phyloP scores from a whole-genome alignment of 2,329 filamentous ascomycete species.

The Botryosphaeria dothidea region DNA sequence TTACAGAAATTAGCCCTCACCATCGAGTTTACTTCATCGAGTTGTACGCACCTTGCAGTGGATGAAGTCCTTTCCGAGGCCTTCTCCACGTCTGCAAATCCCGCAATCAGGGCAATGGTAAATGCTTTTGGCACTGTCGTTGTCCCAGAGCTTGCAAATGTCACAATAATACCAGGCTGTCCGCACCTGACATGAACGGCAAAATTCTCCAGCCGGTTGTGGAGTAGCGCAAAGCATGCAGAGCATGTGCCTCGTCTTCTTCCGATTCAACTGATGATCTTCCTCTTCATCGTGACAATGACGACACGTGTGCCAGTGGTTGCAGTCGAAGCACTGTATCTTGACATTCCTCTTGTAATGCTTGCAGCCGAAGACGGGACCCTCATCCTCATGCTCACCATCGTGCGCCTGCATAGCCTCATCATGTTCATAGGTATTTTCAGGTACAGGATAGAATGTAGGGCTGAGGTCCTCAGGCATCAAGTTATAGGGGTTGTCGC shows the following conservation, averaged over 20 bases:
- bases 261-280: conserved; percentile 75
- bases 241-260: conserved; percentile 90
- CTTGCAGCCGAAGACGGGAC: conserved; percentile 68
- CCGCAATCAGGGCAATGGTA: conserved; percentile 97
- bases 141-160: conserved; percentile 96
- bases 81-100: conserved; percentile 87
- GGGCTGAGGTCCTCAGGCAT: conserved; percentile 21
- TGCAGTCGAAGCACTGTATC: conserved; percentile 86
- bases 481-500: conserved; percentile 37
- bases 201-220: conserved; percentile 78
- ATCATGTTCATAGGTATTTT: conserved; percentile 28
- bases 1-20: conserved; percentile 29
- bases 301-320: conserved; percentile 90
- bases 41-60: conserved; percentile 78
- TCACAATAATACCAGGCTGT: conserved; percentile 90
- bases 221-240: conserved; percentile 93
- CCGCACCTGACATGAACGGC: conserved; percentile 72
- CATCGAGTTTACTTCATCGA: too few species aligned
- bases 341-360: conserved; percentile 98
- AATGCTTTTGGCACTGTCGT: conserved; percentile 84
- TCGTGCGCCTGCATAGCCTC: conserved; percentile 49
- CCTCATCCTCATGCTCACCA: conserved; percentile 51
- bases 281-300: conserved; percentile 89
- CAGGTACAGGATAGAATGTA: conserved; percentile 20
- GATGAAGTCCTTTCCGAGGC: conserved; percentile 93